Percentiles rank a stretch among this genome's conserved stretches.
phyloP scores from a whole-genome alignment of 1,284 basidiomycete species.

The Melampsora occidentalis region DNA sequence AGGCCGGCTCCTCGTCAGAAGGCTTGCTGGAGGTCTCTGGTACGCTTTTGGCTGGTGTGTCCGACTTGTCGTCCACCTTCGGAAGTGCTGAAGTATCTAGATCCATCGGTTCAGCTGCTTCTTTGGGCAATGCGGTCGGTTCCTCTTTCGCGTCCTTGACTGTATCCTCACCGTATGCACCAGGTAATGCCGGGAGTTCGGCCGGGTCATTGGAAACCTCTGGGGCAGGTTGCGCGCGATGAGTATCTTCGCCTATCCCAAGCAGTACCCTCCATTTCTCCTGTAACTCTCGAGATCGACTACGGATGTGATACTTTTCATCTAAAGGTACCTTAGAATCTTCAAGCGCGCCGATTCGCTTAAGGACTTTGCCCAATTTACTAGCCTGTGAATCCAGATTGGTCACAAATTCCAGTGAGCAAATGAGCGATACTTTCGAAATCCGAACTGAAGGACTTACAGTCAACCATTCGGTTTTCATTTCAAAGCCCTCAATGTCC shows the following conservation, averaged over 20 bases:
- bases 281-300: slow-evolving; percentile 35
- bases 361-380: slow-evolving; percentile 43
- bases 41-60: slow-evolving; percentile 1
- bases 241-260: slow-evolving; percentile 32
- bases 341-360: slow-evolving; percentile 35
- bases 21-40: slow-evolving; percentile 4
- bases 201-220: slow-evolving; percentile 3
- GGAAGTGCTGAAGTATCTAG: neutral
- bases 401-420: neutral
- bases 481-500: slow-evolving; percentile 43
- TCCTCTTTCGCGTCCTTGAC: neutral
- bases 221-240: neutral
- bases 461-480: slow-evolving; percentile 42
- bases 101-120: neutral
- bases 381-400: slow-evolving; percentile 17
- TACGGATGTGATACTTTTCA: slow-evolving; percentile 31
- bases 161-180: too few species aligned
- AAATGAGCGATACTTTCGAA: neutral
- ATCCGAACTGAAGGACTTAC: slow-evolving; percentile 2
- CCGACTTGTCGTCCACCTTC: slow-evolving; percentile 3
- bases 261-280: slow-evolving; percentile 34
- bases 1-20: slow-evolving; percentile 11
- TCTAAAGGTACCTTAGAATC: slow-evolving; percentile 34
- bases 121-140: neutral
- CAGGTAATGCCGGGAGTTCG: neutral